phyloP scores from a whole-genome alignment of 805 yeast species.

The Suhomyces pyralidae region DNA sequence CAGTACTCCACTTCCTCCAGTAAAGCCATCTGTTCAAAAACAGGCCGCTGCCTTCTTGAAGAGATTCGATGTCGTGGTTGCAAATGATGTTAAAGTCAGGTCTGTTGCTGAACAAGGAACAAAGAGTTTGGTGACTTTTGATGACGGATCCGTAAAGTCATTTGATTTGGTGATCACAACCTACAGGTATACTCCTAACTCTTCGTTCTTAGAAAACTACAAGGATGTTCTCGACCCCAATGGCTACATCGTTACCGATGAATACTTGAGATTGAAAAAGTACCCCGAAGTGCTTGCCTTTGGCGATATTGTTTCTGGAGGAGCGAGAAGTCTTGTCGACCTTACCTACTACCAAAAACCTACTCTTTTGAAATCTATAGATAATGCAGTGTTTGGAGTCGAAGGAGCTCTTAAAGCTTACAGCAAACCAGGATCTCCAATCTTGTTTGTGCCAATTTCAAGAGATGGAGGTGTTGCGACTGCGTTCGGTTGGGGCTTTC shows the following conservation, averaged over 20 bases:
- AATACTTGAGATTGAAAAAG: constrained; percentile 21
- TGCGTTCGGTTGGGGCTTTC: constrained; percentile 25
- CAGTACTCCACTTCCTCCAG: constrained; percentile 13
- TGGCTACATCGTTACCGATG: constrained; percentile 31
- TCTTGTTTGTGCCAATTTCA: constrained; percentile 30
- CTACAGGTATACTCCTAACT: constrained; percentile 26
- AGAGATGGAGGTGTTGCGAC: constrained; percentile 36
- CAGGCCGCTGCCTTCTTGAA: constrained; percentile 16
- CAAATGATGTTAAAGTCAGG: constrained; percentile 15
- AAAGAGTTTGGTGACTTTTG: constrained; percentile 12
- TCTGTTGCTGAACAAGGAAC: not conserved
- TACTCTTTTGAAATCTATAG: constrained; percentile 12
- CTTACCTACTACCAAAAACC: constrained; percentile 20
- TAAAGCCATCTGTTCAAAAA: constrained; percentile 12
- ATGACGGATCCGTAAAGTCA: constrained; percentile 13
- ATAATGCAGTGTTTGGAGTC: constrained; percentile 12
- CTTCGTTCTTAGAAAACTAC: constrained; percentile 25
- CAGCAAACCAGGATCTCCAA: constrained; percentile 9
- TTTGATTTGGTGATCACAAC: constrained; percentile 33
- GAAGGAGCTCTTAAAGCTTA: constrained; percentile 12
- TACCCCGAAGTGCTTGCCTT: constrained; percentile 28
- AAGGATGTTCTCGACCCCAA: constrained; percentile 16
- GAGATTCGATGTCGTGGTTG: constrained; percentile 20
- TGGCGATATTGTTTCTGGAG: constrained; percentile 32
- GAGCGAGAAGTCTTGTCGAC: constrained; percentile 24